Evolutionary conservation across 2,329 filamentous ascomycete species (phyloP), one percentile per base, ranked within the genome.

Genomic region (Epichloe sibirici): DNA sequence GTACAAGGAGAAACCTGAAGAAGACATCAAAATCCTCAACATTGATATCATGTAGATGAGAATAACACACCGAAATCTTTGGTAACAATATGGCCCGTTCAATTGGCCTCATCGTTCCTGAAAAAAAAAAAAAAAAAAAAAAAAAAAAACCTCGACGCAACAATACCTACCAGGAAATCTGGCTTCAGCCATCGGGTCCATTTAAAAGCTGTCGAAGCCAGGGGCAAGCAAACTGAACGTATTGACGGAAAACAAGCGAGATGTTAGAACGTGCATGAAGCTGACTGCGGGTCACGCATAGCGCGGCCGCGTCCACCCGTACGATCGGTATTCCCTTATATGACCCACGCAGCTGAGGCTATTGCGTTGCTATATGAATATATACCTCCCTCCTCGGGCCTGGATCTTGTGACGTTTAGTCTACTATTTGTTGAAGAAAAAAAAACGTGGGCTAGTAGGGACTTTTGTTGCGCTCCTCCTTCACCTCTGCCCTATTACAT

Each of bases 11-110:
- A 95, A 91, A 73, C 93, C 93, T 0, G 88, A 95, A 67, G 90
- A 95, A 63, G 93, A 98, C 66, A 90, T 98, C 63, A 97, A 95
- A 71, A 95, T 98, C 59, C 81, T 98, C 53, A 96, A 88, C 65
- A 95, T 98, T 60, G 79, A 82, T 60, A 69, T 81, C 54, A 62
- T 70, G 57, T 80, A 75, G 46, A 48, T n/a, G 44, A 38, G 34
- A 35, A 23, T 25, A 38, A 43, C n/a, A 40, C 34, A 34, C 21
- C 40, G 13, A 45, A 5, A 37, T 8, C 38, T 34, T 23, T n/a
- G 11, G 39, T 28, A 13, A 28, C 39, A 23, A 37, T 28, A 35
- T 38, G 48, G 42, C 42, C 17, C 34, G 38, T 17, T 49, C 45
- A 49, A 44, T 48, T 48, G 37, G 35, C 38, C 39, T 42, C 25